Percentiles rank a stretch among this genome's conserved stretches.
Conservation (phyloP, 2,329 filamentous ascomycete species). For the Aaosphaeria arxii region DNA sequence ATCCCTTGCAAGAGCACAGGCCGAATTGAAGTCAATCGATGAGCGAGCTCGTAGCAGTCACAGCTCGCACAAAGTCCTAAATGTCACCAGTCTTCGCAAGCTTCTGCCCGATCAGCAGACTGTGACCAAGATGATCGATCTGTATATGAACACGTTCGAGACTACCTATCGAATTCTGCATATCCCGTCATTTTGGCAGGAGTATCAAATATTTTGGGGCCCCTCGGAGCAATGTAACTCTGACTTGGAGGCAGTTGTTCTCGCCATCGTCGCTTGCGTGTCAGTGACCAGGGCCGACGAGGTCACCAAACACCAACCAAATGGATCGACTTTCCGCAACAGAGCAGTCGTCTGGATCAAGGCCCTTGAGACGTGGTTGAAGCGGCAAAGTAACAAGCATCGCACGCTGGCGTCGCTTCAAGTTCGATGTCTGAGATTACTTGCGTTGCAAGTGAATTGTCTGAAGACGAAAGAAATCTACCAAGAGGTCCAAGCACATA, state of each 20-base stretch:
- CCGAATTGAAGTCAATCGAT: constrained; percentile 19
- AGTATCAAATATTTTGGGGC: constrained; percentile 48
- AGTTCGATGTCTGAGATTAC: constrained; percentile 46
- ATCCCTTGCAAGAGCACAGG: constrained; percentile 14
- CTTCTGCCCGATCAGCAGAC: constrained; percentile 31
- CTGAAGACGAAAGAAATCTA: constrained; percentile 37
- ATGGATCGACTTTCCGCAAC: constrained; percentile 37
- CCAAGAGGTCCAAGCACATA: constrained; percentile 19
- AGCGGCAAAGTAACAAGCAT: constrained; percentile 49
- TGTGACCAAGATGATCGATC: constrained; percentile 39
- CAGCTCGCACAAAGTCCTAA: constrained; percentile 7
- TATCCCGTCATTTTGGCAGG: constrained; percentile 46
- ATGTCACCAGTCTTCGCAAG: constrained; percentile 9
- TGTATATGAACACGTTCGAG: constrained; percentile 52
- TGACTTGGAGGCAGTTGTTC: constrained; percentile 36
- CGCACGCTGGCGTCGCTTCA: constrained; percentile 48
- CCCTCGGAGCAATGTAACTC: constrained; percentile 12
- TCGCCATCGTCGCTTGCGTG: constrained; percentile 38
- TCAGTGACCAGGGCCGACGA: constrained; percentile 29
- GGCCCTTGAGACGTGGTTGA: constrained; percentile 40
- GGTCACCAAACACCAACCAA: constrained; percentile 30
- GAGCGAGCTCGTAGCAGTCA: constrained; percentile 6
- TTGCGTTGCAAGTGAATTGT: constrained; percentile 47
- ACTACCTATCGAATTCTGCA: constrained; percentile 52
- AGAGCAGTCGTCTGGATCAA: constrained; percentile 36